Evolutionary conservation across 805 yeast species (phyloP).

Genomic region (Tetrapisispora pingtungensis): DNA sequence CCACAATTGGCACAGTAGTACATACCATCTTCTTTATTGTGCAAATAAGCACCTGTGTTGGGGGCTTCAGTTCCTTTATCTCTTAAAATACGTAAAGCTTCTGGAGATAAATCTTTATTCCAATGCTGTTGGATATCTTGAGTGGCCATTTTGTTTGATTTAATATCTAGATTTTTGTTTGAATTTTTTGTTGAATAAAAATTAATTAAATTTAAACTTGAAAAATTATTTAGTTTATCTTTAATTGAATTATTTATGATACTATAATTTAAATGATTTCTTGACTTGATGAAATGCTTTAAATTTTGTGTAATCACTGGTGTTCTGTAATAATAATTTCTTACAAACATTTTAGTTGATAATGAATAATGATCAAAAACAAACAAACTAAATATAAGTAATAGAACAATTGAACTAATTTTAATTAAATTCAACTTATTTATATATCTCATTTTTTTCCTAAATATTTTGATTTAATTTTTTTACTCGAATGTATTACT

Average conservation of each 20-base stretch:
- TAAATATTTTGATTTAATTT: no score
- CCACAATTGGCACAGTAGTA: slow-evolving; percentile 84
- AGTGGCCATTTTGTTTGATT: neutral
- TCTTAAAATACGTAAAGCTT: slow-evolving; percentile 69
- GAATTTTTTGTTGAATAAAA: neutral
- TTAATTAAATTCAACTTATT: neutral
- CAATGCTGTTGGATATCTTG: slow-evolving; percentile 47
- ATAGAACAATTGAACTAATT: neutral
- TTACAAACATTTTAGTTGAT: neutral
- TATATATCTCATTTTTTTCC: neutral
- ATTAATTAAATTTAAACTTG: neutral
- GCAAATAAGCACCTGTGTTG: slow-evolving; percentile 32
- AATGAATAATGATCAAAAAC: neutral
- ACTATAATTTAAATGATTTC: neutral
- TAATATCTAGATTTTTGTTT: neutral
- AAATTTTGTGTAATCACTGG: neutral
- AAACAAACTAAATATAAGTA: neutral
- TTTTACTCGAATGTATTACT: no score
- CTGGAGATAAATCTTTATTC: slow-evolving; percentile 67
- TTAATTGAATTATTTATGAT: neutral
- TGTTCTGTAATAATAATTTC: neutral
- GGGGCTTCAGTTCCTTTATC: slow-evolving; percentile 44
- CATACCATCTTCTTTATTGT: slow-evolving; percentile 40
- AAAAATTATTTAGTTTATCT: neutral
- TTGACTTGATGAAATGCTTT: neutral